Percentiles rank a stretch among this genome's conserved stretches.
Conservation (phyloP, 345 rosid species). For the Brassica juncea region DNA sequence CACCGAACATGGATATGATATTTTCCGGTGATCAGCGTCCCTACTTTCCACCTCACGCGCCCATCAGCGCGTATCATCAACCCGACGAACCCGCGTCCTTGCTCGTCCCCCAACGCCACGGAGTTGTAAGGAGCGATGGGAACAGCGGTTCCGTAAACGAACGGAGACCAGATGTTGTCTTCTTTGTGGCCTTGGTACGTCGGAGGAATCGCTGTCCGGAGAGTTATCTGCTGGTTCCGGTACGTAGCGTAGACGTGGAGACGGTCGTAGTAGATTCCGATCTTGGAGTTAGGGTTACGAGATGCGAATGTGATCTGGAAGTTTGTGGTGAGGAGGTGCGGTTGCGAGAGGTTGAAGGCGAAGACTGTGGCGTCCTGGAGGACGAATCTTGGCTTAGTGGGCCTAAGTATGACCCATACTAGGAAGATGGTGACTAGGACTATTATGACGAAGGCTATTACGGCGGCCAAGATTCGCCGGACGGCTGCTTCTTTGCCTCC, state of each 20-base stretch:
- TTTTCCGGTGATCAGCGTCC: constrained; percentile 55
- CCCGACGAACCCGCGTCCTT: constrained; percentile 48
- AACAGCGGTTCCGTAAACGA: constrained; percentile 59
- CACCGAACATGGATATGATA: constrained; percentile 73
- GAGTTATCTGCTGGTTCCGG: constrained; percentile 77
- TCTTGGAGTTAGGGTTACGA: constrained; percentile 73
- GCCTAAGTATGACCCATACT: constrained; percentile 81
- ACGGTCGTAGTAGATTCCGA: constrained; percentile 90
- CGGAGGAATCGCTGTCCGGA: constrained; percentile 54
- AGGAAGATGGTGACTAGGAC: constrained; percentile 60
- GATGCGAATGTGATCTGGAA: constrained; percentile 76
- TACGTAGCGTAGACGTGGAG: constrained; percentile 75
- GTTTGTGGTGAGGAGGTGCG: constrained; percentile 72
- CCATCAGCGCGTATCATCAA: constrained; percentile 74
- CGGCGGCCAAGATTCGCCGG: constrained; percentile 33
- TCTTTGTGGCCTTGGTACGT: constrained; percentile 68
- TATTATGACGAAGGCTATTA: constrained; percentile 57
- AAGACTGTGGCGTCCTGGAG: constrained; percentile 93
- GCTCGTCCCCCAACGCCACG: constrained; percentile 51
- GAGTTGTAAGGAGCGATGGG: constrained; percentile 83
- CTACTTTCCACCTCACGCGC: constrained; percentile 82
- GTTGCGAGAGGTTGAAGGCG: constrained; percentile 75
- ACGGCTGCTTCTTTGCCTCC: constrained; percentile 37
- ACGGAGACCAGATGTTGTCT: constrained; percentile 77
- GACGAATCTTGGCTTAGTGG: constrained; percentile 71